Conservation (phyloP, 495 filamentous ascomycete genomes). For the Astrothelium subdiscretum region DNA sequence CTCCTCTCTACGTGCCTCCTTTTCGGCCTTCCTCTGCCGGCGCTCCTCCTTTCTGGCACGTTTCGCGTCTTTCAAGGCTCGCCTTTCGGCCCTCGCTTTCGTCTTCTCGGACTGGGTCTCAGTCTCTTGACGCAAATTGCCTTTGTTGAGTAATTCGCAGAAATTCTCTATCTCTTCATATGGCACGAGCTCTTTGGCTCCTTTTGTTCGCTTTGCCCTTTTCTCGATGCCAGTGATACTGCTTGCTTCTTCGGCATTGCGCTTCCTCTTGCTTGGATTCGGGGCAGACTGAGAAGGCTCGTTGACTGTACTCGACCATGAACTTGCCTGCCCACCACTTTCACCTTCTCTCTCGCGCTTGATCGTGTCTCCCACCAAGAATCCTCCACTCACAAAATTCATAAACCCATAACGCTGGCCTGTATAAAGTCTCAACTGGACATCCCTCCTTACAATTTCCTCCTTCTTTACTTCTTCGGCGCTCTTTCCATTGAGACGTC, state of each 20-base stretch:
- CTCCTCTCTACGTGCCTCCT: constrained; percentile 13
- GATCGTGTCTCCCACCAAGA: constrained; percentile 56
- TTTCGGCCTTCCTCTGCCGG: constrained; percentile 12
- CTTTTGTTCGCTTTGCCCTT: constrained; percentile 39
- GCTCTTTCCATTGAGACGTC: constrained; percentile 78
- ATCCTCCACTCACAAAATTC: constrained; percentile 70
- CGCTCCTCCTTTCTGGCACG: constrained; percentile 30
- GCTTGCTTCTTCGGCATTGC: constrained; percentile 12
- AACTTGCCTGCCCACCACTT: not conserved
- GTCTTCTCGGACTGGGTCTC: constrained; percentile 1
- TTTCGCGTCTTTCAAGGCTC: constrained; percentile 24
- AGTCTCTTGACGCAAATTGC: not conserved
- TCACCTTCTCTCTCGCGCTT: constrained; percentile 10
- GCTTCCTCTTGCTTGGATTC: constrained; percentile 15
- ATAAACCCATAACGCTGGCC: constrained; percentile 60
- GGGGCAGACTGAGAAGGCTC: constrained; percentile 6
- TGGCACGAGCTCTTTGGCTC: constrained; percentile 1
- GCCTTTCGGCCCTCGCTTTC: constrained; percentile 4
- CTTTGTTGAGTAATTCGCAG: not conserved
- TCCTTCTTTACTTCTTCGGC: constrained; percentile 57
- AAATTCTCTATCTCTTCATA: not conserved
- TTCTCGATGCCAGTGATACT: constrained; percentile 25
- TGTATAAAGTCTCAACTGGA: constrained; percentile 54
- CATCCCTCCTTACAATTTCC: constrained; percentile 45
- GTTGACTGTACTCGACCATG: constrained; percentile 14